These are phyloP conservation scores for Penicillium fimorum DNA, from an alignment of 495 filamentous ascomycete species.

Conservation along the genomic window DNA sequence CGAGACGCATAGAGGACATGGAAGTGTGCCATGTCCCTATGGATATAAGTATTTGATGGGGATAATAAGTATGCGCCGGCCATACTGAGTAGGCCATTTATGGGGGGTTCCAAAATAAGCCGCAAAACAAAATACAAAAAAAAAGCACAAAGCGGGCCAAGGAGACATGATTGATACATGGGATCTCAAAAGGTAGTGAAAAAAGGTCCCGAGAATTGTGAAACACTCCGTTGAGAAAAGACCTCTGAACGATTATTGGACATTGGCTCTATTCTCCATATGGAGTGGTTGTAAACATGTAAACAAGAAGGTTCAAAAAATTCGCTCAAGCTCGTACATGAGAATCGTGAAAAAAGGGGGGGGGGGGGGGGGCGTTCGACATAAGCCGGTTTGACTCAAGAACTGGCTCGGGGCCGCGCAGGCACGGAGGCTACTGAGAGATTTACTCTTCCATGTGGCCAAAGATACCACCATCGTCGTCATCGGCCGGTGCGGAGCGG, in stretches of 20 bases:
- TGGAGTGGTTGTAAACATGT: constrained; percentile 27
- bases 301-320: constrained; percentile 34
- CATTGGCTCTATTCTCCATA: constrained; percentile 12
- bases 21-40: constrained; percentile 18
- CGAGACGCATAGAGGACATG: constrained; percentile 6
- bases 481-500: constrained; percentile 66
- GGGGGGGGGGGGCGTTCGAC: constrained; percentile 13
- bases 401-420: constrained; percentile 4
- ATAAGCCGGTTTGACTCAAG: constrained; percentile 3
- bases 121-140: constrained; percentile 12
- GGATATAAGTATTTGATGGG: constrained; percentile 3
- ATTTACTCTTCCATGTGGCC: constrained; percentile 89
- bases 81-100: constrained; percentile 25
- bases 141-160: constrained; percentile 29
- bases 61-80: constrained; percentile 32
- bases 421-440: not conserved
- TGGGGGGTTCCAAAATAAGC: constrained; percentile 24
- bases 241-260: not conserved
- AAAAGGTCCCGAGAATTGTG: constrained; percentile 24
- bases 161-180: constrained; percentile 31
- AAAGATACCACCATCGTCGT: constrained; percentile 94
- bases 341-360: constrained; percentile 29
- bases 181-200: constrained; percentile 19
- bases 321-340: constrained; percentile 46
- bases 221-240: constrained; percentile 21